Evolutionary conservation across 2,329 filamentous ascomycete species (phyloP).

Genomic region (Knoxdaviesia capensis): DNA sequence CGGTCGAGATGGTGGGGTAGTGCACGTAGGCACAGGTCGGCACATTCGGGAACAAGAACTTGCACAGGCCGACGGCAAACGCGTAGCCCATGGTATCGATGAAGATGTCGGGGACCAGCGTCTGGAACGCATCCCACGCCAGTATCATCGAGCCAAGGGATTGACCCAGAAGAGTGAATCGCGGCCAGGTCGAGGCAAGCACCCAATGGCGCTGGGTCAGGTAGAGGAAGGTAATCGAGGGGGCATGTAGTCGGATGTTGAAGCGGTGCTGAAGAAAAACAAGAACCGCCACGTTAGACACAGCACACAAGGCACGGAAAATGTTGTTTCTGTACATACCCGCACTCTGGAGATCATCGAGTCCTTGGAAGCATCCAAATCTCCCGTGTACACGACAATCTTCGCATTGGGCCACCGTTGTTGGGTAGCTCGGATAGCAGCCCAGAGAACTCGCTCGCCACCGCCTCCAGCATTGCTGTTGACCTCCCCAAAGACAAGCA

Average conservation of each 20-base stretch:
- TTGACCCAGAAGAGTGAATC: conserved; percentile 86
- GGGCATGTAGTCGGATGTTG: conserved; percentile 73
- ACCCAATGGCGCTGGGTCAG: conserved; percentile 76
- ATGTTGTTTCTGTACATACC: conserved; percentile 20
- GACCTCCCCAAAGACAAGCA: background rate
- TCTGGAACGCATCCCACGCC: conserved; percentile 80
- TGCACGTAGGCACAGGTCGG: conserved; percentile 90
- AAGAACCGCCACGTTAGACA: conserved; percentile 4
- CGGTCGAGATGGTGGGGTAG: conserved; percentile 94
- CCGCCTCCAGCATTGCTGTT: conserved; percentile 81
- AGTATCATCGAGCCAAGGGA: conserved; percentile 74
- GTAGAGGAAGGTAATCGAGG: conserved; percentile 75
- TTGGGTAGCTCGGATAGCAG: conserved; percentile 80
- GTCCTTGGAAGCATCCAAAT: conserved; percentile 70
- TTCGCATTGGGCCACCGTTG: conserved; percentile 72
- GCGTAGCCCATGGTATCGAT: conserved; percentile 98
- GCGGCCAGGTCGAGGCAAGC: conserved; percentile 70
- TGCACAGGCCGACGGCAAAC: conserved; percentile 67
- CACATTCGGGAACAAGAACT: conserved; percentile 58
- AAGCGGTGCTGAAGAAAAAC: conserved; percentile 45
- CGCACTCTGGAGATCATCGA: conserved; percentile 60
- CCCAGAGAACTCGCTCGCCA: conserved; percentile 91
- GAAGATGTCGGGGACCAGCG: conserved; percentile 83
- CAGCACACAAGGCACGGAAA: background rate
- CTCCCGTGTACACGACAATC: conserved; percentile 87